phyloP scores from a whole-genome alignment of 495 filamentous ascomycete genomes.

The Aeminium ludgeri region DNA sequence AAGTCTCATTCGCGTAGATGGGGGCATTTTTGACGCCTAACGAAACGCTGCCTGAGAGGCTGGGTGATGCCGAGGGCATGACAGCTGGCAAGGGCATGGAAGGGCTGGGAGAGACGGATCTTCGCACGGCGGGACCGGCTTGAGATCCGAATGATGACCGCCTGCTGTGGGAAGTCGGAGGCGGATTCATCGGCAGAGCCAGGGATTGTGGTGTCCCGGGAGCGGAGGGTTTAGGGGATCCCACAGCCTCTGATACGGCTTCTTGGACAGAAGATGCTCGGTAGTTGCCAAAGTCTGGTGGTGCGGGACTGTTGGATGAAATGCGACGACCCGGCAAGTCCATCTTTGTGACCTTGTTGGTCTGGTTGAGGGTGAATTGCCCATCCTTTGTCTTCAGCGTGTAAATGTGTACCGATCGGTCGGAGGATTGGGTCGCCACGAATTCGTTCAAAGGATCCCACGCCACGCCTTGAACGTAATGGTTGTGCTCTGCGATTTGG shows the following conservation, averaged over 20 bases:
- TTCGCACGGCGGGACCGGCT: conserved; percentile 38
- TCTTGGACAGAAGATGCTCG: conserved; percentile 42
- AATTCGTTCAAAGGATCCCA: conserved; percentile 99
- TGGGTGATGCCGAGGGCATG: conserved; percentile 82
- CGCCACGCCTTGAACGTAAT: conserved; percentile 96
- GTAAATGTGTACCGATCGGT: conserved; percentile 95
- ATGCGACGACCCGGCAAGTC: conserved; percentile 81
- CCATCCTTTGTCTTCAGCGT: conserved; percentile 91
- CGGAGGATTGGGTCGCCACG: conserved; percentile 93
- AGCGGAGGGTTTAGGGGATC: conserved; percentile 76
- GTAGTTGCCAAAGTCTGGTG: conserved; percentile 48
- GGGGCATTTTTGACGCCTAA: conserved; percentile 66
- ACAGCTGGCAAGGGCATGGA: conserved; percentile 90
- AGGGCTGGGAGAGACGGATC: conserved; percentile 88
- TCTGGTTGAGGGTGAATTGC: conserved; percentile 70
- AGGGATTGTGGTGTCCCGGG: conserved; percentile 88
- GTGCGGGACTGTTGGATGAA: conserved; percentile 83
- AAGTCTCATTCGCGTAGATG: conserved; percentile 92
- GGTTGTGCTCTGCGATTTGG: conserved; percentile 96
- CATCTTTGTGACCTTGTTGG: conserved; percentile 64
- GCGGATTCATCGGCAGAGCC: conserved; percentile 92
- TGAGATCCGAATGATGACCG: conserved; percentile 91
- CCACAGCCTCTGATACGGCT: conserved; percentile 39
- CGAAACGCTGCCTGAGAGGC: conserved; percentile 35
- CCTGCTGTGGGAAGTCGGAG: conserved; percentile 75